Conservation (phyloP, 176 grass and related monocot species). For the Phoenix roebelenii region DNA sequence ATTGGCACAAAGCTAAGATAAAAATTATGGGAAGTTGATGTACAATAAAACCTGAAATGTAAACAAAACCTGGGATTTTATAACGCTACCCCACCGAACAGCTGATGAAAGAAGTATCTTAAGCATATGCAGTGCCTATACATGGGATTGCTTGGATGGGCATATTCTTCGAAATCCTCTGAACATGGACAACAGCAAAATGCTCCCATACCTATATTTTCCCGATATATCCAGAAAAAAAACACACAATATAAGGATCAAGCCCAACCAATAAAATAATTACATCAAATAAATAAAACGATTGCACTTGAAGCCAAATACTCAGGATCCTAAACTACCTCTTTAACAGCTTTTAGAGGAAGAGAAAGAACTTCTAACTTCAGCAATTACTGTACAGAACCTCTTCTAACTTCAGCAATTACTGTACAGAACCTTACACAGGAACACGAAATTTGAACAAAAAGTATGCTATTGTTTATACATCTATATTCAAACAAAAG, state of each 20-base stretch:
- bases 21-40: no score
- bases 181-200: slow-evolving; percentile 68
- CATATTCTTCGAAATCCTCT: slow-evolving; percentile 68
- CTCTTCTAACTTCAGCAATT: slow-evolving; percentile 2
- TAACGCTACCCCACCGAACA: slow-evolving; percentile 70
- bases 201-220: slow-evolving; percentile 45
- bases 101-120: slow-evolving; percentile 60
- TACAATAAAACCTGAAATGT: no score
- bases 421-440: not conserved
- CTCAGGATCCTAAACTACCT: not conserved
- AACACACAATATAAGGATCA: not conserved
- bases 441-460: not conserved
- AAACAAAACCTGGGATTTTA: no score
- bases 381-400: not conserved
- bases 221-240: slow-evolving; percentile 11
- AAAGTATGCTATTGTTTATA: not conserved
- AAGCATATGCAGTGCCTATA: slow-evolving; percentile 62
- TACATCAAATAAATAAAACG: no score
- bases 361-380: not conserved
- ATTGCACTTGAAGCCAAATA: no score
- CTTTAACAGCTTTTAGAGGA: not conserved
- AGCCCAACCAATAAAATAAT: no score
- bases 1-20: no score
- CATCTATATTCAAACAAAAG: no score
- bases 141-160: slow-evolving; percentile 64